Evolutionary conservation across 306 rosid species (phyloP).

Genomic region (Prosopis cineraria): DNA sequence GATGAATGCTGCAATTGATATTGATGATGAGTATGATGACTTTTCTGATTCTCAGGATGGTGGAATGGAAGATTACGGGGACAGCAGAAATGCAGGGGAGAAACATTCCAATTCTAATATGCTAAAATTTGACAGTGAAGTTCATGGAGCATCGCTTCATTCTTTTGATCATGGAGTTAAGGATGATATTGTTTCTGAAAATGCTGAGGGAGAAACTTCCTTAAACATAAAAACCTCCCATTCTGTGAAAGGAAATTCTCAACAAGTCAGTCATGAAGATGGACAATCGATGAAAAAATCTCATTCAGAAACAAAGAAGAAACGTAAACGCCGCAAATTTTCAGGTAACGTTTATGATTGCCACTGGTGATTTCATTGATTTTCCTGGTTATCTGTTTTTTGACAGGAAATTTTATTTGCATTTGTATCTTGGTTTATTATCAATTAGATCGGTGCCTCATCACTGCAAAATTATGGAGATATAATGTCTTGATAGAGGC

Average conservation of each 20-base stretch:
- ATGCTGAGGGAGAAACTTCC: constrained; percentile 48
- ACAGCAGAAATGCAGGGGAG: constrained; percentile 40
- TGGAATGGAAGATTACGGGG: constrained; percentile 57
- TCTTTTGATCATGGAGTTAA: constrained; percentile 37
- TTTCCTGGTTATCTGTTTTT: constrained; percentile 13
- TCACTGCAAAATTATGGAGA: constrained; percentile 25
- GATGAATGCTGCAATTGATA: constrained; percentile 47
- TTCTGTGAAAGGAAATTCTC: constrained; percentile 47
- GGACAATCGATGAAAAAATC: constrained; percentile 53
- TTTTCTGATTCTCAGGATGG: constrained; percentile 62
- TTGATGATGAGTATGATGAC: constrained; percentile 84
- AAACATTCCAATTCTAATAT: constrained; percentile 43
- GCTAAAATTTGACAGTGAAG: constrained; percentile 41
- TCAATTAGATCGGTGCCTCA: constrained; percentile 14
- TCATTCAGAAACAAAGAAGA: constrained; percentile 61
- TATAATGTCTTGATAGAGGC: too few relatives aligned
- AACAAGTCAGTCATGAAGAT: constrained; percentile 34
- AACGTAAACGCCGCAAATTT: constrained; percentile 63
- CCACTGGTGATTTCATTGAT: constrained; percentile 1
- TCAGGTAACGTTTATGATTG: constrained; percentile 56
- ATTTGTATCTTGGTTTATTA: constrained; percentile 6
- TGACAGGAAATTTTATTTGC: constrained; percentile 29
- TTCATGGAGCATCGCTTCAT: constrained; percentile 43
- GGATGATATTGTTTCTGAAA: constrained; percentile 41
- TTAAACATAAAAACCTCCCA: constrained; percentile 34